These are phyloP conservation scores for Simplicillium sp. DNA, from an alignment of 2,329 filamentous ascomycete species.

Conservation along the genomic window DNA sequence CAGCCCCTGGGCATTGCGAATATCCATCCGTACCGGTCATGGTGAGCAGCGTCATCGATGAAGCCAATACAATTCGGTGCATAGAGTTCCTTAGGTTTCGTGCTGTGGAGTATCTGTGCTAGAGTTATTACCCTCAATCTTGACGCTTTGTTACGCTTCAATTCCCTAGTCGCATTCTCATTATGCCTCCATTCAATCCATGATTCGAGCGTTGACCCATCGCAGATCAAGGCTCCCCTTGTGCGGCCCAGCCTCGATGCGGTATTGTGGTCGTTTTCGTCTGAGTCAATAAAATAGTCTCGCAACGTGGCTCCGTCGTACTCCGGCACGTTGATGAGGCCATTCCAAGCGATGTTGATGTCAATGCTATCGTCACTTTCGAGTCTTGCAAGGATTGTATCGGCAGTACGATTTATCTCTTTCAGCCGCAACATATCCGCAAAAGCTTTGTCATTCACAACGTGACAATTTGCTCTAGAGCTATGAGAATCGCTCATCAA, in stretches of 20 bases:
- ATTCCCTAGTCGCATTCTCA: neutral
- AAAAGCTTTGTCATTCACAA: neutral
- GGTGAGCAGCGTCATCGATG: neutral
- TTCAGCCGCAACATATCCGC: neutral
- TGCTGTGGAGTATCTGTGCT: neutral
- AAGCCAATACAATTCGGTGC: neutral
- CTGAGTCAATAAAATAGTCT: neutral
- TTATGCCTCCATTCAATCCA: slow-evolving; percentile 1
- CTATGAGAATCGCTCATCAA: neutral
- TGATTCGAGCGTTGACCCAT: neutral
- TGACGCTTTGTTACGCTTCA: neutral
- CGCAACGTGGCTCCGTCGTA: neutral
- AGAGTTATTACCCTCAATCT: neutral
- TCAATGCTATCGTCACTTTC: neutral
- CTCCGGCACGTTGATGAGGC: neutral
- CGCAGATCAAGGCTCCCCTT: neutral
- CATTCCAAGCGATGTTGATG: neutral
- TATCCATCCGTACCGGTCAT: neutral
- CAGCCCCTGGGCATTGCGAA: neutral
- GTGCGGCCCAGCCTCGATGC: neutral
- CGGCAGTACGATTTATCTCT: slow-evolving; percentile 1
- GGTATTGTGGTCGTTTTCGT: neutral
- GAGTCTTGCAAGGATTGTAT: neutral
- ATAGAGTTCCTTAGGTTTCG: neutral
- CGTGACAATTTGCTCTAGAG: neutral